Conservation (phyloP, 2,329 filamentous ascomycete species). For the Fusarium sp. region DNA sequence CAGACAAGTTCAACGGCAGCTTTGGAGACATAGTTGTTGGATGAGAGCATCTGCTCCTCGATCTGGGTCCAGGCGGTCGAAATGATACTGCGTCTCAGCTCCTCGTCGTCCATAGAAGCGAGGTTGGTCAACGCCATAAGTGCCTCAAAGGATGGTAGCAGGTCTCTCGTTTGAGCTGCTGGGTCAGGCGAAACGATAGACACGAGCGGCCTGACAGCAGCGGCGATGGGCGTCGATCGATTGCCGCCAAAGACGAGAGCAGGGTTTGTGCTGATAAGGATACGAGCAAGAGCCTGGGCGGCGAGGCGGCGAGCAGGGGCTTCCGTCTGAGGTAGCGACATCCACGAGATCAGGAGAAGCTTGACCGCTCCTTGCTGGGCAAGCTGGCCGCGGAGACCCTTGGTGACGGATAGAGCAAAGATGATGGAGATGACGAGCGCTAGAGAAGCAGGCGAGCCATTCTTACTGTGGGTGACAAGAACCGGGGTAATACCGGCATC, state of each 20-base stretch:
- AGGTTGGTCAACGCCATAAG: conserved; percentile 94
- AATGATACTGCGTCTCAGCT: conserved; percentile 73
- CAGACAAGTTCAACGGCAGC: conserved; percentile 90
- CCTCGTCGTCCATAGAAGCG: conserved; percentile 77
- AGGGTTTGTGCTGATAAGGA: conserved; percentile 88
- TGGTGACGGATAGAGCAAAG: conserved; percentile 77
- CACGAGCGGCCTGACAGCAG: conserved; percentile 83
- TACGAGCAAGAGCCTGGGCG: conserved; percentile 82
- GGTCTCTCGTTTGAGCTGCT: conserved; percentile 71
- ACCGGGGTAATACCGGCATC: conserved; percentile 80
- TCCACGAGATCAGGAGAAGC: conserved; percentile 77
- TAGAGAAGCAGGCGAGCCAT: conserved; percentile 74
- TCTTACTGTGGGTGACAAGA: conserved; percentile 78
- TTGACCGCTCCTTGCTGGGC: conserved; percentile 95
- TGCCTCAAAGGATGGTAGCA: conserved; percentile 89
- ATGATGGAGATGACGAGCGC: conserved; percentile 80
- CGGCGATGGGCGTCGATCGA: conserved; percentile 75
- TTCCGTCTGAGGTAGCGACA: conserved; percentile 65
- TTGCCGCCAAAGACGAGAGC: conserved; percentile 82
- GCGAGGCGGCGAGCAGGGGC: conserved; percentile 63
- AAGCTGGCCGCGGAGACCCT: conserved; percentile 77
- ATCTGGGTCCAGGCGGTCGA: conserved; percentile 76
- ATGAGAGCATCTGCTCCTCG: conserved; percentile 83
- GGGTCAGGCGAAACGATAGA: conserved; percentile 76
- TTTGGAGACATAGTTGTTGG: conserved; percentile 78